Base-by-base conservation (phyloP, 306 rosid genomes). In the Prunus kanzakura region DNA sequence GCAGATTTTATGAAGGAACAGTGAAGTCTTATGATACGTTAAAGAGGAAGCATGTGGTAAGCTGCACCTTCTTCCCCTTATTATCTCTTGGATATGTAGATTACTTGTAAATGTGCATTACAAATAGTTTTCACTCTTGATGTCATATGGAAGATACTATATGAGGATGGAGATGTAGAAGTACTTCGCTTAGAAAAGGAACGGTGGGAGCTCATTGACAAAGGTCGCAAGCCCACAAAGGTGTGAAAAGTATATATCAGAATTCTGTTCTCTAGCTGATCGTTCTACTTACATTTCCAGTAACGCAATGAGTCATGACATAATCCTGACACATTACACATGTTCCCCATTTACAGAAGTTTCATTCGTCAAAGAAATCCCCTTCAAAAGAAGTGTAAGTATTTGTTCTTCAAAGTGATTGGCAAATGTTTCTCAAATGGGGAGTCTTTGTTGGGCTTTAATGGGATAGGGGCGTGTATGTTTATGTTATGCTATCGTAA, bases 21-120 rank as follows among this genome's bases (percentile, higher is more conserved):
- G 79, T 96, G 73, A 96, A 92, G 87, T 96, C 99, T 76, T 86
- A 86, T 78, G 99, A 96, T 66, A 71, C 91, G 30, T 52, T 78
- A 56, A 96, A 92, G 82, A 77, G 86, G 79, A 96, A 93, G 88
- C 99, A 96, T 74, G 99, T 92, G 93, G 99, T 96, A 87, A 79
- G 96, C 78, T 83, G 64, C 73, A 71, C 68, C 63, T 76, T 83
- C 78, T 75, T 43, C 72, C 82, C 30, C 69, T 52, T 80, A 63
- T 67, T 22, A 71, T 51, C 65, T 75, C 45, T 77, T 72, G 64
- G 51, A 68, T 68, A 52, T 25, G 45, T 64, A 35, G 71, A 77
- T 77, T 63, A 43, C 19, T 58, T 50, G 63, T 57, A 16, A 29
- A 18, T n/a, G 45, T 45, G 6, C 58, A 19, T 54, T 69, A 15